Conservation (phyloP, 179 eudicot species). For the Drosera spatulata region DNA sequence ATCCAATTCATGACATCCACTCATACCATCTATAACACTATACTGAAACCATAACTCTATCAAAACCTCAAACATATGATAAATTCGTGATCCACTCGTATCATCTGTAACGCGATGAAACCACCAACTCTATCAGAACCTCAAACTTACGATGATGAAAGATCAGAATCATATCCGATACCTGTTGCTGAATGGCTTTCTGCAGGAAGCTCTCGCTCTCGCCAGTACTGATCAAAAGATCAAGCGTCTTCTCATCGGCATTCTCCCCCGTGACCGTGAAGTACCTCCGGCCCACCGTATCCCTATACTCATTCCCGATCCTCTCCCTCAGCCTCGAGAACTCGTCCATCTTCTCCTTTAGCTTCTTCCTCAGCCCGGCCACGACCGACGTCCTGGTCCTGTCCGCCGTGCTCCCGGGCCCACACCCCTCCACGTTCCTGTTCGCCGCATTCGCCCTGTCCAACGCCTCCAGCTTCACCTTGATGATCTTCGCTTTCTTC, state of each 20-base stretch:
- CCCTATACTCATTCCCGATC: conserved; percentile 49
- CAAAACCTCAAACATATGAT: too few relatives aligned
- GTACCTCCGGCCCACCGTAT: conserved; percentile 61
- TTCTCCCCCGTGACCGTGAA: conserved; percentile 75
- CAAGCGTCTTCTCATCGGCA: conserved; percentile 51
- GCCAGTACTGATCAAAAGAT: conserved; percentile 48
- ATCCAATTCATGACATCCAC: too few relatives aligned
- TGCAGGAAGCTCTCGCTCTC: conserved; percentile 67
- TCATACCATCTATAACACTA: too few relatives aligned
- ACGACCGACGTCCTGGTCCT: conserved; percentile 61
- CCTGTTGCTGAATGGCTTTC: conserved; percentile 76
- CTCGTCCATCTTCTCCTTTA: conserved; percentile 53
- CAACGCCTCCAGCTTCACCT: conserved; percentile 45
- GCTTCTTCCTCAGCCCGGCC: conserved; percentile 52
- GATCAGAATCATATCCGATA: neutral
- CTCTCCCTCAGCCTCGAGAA: conserved; percentile 39
- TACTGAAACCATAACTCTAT: too few relatives aligned
- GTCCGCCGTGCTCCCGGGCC: conserved; percentile 72
- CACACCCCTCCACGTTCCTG: conserved; percentile 50
- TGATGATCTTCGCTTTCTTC: conserved; percentile 53
- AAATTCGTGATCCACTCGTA: too few relatives aligned
- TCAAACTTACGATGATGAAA: too few relatives aligned
- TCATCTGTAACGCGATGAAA: too few relatives aligned
- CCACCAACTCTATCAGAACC: too few relatives aligned
- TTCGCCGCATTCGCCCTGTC: conserved; percentile 58